These are phyloP conservation scores for Panicum hallii DNA, from an alignment of 202 grass and related monocot species.

Conservation along the genomic window DNA sequence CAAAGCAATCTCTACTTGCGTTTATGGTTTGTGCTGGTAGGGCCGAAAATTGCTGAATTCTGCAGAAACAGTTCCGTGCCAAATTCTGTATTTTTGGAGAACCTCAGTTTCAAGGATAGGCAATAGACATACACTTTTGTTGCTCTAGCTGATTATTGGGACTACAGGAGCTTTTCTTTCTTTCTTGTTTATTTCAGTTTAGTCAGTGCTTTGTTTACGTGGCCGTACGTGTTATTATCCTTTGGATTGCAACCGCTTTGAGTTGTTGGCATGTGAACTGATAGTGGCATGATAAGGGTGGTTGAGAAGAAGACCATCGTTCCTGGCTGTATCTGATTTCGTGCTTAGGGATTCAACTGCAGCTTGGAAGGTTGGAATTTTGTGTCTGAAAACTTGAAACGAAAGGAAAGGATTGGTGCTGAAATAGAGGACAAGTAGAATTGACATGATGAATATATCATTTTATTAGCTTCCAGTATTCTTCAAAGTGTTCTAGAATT, in stretches of 20 bases:
- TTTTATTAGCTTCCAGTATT: constrained; percentile 15
- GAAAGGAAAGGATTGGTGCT: constrained; percentile 45
- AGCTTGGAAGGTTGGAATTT: constrained; percentile 45
- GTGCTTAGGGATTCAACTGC: constrained; percentile 30
- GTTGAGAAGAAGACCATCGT: constrained; percentile 21
- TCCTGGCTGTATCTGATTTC: constrained; percentile 25
- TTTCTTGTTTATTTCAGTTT: constrained; percentile 13
- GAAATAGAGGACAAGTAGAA: constrained; percentile 10
- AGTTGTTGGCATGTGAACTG: constrained; percentile 46
- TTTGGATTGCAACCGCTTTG: constrained; percentile 29
- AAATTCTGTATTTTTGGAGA: background rate
- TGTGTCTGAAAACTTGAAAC: constrained; percentile 43
- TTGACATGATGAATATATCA: constrained; percentile 31
- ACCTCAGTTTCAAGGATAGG: background rate
- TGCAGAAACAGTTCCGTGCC: background rate
- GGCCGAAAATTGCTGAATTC: background rate
- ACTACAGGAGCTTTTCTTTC: background rate
- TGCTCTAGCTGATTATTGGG: constrained; percentile 25
- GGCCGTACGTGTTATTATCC: background rate
- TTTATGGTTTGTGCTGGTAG: constrained; percentile 19
- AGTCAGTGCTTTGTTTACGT: constrained; percentile 9
- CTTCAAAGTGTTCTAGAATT: constrained; percentile 1
- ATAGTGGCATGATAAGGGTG: constrained; percentile 14
- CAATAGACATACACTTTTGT: background rate
- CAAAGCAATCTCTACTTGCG: background rate